Conservation (phyloP, 371 early-diverging fungal species). For the Rhizopus delemar region DNA sequence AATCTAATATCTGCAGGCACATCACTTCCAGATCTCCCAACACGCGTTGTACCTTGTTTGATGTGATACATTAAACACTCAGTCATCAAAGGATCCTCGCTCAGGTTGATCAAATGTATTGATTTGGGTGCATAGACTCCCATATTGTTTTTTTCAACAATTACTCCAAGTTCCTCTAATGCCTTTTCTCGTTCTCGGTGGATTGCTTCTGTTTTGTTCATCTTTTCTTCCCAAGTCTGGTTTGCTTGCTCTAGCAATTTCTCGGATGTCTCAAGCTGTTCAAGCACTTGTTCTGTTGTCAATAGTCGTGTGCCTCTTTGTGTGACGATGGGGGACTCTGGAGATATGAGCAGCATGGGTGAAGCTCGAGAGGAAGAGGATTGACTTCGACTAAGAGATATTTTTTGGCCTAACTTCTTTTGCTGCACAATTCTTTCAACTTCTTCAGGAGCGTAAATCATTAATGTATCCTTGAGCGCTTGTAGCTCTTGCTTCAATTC, state of each 20-base stretch:
- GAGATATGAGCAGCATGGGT: slow-evolving; percentile 24
- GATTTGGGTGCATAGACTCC: slow-evolving; percentile 81
- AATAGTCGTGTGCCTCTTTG: slow-evolving; percentile 29
- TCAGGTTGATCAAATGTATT: slow-evolving; percentile 82
- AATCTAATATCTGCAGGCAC: slow-evolving; percentile 67
- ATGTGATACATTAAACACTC: slow-evolving; percentile 87
- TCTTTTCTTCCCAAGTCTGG: slow-evolving; percentile 69
- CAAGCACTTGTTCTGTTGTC: slow-evolving; percentile 66
- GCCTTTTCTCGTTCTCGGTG: slow-evolving; percentile 74
- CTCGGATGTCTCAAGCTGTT: slow-evolving; percentile 41
- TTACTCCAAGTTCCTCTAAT: slow-evolving; percentile 80
- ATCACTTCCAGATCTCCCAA: slow-evolving; percentile 61
- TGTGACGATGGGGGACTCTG: slow-evolving; percentile 19
- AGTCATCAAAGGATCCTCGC: slow-evolving; percentile 86
- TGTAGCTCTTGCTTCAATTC: slow-evolving; percentile 81
- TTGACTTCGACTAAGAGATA: slow-evolving; percentile 2
- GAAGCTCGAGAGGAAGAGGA: slow-evolving; percentile 24
- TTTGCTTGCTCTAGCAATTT: slow-evolving; percentile 37
- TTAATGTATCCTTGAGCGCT: slow-evolving; percentile 62
- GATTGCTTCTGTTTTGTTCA: slow-evolving; percentile 67
- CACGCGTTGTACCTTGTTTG: slow-evolving; percentile 72
- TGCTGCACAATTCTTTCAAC: slow-evolving; percentile 19
- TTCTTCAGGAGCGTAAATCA: slow-evolving; percentile 54
- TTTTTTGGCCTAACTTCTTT: slow-evolving; percentile 9
- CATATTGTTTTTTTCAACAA: slow-evolving; percentile 68